Percentiles rank a stretch among this genome's conserved stretches.
These are phyloP conservation scores for Plasmodium inui DNA, from an alignment of 169 alveolate species.

Conservation along the genomic window DNA sequence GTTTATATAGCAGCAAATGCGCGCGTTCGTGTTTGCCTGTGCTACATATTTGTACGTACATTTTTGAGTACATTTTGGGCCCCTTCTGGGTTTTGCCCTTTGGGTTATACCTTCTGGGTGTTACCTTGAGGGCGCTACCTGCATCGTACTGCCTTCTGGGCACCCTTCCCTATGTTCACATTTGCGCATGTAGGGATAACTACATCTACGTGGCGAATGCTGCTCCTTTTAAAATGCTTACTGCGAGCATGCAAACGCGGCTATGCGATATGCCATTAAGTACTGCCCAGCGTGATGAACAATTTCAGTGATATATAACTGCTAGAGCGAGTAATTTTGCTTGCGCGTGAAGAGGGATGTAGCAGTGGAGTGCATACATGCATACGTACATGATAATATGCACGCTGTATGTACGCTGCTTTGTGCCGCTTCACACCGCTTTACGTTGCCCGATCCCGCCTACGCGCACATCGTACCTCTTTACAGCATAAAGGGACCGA, in stretches of 20 bases:
- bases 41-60: slow-evolving; percentile 8
- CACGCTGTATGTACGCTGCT: neutral
- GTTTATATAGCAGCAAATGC: slow-evolving; percentile 5
- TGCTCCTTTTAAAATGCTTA: neutral
- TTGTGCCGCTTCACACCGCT: neutral
- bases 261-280: neutral
- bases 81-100: neutral
- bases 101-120: neutral
- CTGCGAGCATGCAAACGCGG: neutral
- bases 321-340: neutral
- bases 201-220: neutral
- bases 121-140: neutral
- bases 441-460: neutral
- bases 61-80: neutral
- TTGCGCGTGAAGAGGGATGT: neutral
- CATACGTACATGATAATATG: neutral
- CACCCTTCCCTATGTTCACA: neutral
- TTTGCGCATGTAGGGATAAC: neutral
- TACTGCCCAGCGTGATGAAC: neutral
- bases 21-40: neutral
- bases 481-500: neutral
- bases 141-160: neutral
- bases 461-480: neutral
- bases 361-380: neutral
- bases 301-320: neutral